A percentile compares a stretch with the other conserved stretches of the same genome.
phyloP scores from a whole-genome alignment of 2,329 filamentous ascomycete species.

The Volutella citrinella region DNA sequence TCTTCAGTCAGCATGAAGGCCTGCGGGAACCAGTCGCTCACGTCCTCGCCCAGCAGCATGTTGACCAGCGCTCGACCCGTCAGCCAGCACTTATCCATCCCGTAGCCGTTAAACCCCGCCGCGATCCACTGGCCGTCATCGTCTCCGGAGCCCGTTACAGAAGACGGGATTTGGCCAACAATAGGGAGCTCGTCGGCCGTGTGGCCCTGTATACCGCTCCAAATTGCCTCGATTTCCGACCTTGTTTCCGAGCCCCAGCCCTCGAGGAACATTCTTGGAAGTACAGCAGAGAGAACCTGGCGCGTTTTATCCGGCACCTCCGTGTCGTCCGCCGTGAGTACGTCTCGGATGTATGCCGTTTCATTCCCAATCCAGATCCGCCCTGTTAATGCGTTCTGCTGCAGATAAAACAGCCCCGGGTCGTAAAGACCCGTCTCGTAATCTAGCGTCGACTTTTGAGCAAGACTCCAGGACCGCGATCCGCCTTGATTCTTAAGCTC shows the following conservation, averaged over 20 bases:
- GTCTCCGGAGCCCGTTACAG: constrained; percentile 11
- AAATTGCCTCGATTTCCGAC: constrained; percentile 35
- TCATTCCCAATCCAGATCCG: constrained; percentile 53
- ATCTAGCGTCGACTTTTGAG: constrained; percentile 41
- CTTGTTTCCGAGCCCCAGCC: constrained; percentile 23
- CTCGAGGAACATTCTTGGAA: constrained; percentile 36
- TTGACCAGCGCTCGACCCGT: constrained; percentile 37
- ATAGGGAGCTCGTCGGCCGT: constrained; percentile 45
- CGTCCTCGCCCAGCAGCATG: constrained; percentile 23
- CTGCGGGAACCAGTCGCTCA: constrained; percentile 17
- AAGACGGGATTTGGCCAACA: constrained; percentile 40
- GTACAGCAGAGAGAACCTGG: constrained; percentile 32
- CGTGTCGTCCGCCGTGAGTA: constrained; percentile 44
- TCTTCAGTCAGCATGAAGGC: constrained; percentile 10
- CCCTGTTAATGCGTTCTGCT: constrained; percentile 26
- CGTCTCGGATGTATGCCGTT: constrained; percentile 32
- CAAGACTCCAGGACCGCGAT: constrained; percentile 44
- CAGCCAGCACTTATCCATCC: constrained; percentile 50
- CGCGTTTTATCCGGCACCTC: constrained; percentile 31
- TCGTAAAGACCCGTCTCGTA: constrained; percentile 41
- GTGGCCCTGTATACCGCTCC: constrained; percentile 45
- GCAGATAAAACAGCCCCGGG: constrained; percentile 18
- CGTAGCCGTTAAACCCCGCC: constrained; percentile 46
- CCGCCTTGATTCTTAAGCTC: constrained; percentile 24
- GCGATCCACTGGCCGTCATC: constrained; percentile 44